Conservation (phyloP, 768 basidiomycete species). For the Leucosporidium creatinivorum region DNA sequence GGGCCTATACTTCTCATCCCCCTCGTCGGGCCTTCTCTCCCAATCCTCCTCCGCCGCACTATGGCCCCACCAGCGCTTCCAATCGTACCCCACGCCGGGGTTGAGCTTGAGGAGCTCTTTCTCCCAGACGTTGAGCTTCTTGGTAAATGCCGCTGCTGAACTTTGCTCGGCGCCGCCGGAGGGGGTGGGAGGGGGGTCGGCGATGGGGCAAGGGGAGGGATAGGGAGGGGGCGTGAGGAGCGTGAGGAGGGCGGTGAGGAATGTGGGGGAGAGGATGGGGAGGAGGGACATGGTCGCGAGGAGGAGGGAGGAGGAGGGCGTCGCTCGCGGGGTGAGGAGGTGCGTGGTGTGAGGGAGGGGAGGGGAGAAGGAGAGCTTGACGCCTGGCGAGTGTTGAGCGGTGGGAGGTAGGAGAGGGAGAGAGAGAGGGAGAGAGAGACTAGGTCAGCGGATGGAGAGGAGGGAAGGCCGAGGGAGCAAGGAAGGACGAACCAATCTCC, state of each 20-base stretch:
- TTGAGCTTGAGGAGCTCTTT: slow-evolving; percentile 12
- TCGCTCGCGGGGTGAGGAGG: background rate
- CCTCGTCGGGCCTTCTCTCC: background rate
- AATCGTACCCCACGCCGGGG: slow-evolving; percentile 3
- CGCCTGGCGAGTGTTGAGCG: slow-evolving; percentile 8
- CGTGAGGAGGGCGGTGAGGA: background rate
- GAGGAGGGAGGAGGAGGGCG: background rate
- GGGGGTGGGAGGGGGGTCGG: too few relatives aligned
- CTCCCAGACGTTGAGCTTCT: background rate
- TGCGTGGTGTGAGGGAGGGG: slow-evolving; percentile 17
- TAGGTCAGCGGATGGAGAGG: too few relatives aligned
- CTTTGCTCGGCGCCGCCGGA: too few relatives aligned
- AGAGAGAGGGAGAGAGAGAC: slow-evolving; percentile 4
- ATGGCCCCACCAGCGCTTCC: slow-evolving; percentile 9
- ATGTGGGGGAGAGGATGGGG: slow-evolving; percentile 2
- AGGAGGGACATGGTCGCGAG: slow-evolving; percentile 3
- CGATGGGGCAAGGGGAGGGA: background rate
- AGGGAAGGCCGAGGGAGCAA: background rate
- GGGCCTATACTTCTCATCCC: too few relatives aligned
- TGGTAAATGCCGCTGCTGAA: too few relatives aligned
- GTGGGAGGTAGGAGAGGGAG: background rate
- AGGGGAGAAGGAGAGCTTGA: slow-evolving; percentile 15
- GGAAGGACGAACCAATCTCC: background rate
- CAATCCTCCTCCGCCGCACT: slow-evolving; percentile 19
- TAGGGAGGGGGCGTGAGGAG: background rate